A percentile compares a stretch with the other conserved stretches of the same genome.
Conservation (phyloP, 1,284 basidiomycete species). For the Uromyces viciae-fabae region DNA sequence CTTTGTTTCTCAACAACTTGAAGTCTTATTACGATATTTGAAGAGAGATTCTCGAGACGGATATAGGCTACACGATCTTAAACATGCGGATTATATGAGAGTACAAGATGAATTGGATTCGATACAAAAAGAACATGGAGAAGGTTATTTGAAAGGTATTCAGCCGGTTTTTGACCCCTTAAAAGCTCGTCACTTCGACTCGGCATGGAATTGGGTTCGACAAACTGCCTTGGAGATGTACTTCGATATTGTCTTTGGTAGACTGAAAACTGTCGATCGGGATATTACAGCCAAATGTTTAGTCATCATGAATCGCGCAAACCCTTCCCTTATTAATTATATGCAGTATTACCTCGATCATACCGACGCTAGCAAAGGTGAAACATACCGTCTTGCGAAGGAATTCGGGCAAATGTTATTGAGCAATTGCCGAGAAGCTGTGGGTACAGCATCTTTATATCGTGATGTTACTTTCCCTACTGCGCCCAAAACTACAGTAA, state of each 20-base stretch:
- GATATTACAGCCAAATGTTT: slow-evolving; percentile 65
- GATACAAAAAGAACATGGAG: slow-evolving; percentile 83
- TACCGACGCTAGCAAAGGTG: slow-evolving; percentile 75
- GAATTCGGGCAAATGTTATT: slow-evolving; percentile 94
- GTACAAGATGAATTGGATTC: slow-evolving; percentile 83
- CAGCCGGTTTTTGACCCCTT: slow-evolving; percentile 86
- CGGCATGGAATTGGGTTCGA: slow-evolving; percentile 98
- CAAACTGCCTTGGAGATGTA: slow-evolving; percentile 48
- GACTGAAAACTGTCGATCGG: slow-evolving; percentile 79
- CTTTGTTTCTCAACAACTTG: slow-evolving; percentile 87
- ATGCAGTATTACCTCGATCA: slow-evolving; percentile 93
- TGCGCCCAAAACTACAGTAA: slow-evolving; percentile 89
- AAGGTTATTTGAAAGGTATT: slow-evolving; percentile 88
- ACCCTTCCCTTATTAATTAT: slow-evolving; percentile 78
- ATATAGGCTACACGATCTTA: slow-evolving; percentile 79
- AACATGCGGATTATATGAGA: slow-evolving; percentile 68
- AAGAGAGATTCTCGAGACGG: slow-evolving; percentile 86
- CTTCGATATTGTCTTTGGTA: slow-evolving; percentile 63
- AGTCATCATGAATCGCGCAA: slow-evolving; percentile 93
- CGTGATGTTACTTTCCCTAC: slow-evolving; percentile 98
- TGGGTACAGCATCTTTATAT: slow-evolving; percentile 78
- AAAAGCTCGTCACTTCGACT: slow-evolving; percentile 96
- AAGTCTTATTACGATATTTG: slow-evolving; percentile 93
- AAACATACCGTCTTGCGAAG: slow-evolving; percentile 88
- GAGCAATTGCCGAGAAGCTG: slow-evolving; percentile 82